These are phyloP conservation scores for Nitzschia palea DNA, from an alignment of 108 stramenopile species.

Conservation along the genomic window DNA sequence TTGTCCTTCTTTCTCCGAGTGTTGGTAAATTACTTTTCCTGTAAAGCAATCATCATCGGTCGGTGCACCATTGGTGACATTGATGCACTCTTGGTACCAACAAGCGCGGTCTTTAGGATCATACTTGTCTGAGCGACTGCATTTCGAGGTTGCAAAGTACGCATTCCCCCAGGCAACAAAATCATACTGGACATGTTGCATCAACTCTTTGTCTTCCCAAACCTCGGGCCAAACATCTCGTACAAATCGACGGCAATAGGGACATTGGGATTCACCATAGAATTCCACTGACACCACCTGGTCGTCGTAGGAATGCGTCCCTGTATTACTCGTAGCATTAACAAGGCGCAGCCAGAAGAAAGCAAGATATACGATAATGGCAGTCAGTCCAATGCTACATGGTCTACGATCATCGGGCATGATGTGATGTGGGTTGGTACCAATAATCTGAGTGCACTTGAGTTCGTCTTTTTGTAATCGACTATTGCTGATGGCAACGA, in stretches of 20 bases:
- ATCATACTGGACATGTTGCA: constrained; percentile 26
- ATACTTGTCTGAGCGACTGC: constrained; percentile 17
- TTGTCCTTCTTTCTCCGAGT: constrained; percentile 26
- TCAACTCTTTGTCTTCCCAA: constrained; percentile 29
- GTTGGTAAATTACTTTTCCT: constrained; percentile 30
- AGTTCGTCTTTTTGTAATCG: no score
- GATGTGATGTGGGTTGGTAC: no score
- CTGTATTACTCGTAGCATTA: no score
- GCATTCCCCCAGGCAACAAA: constrained; percentile 42
- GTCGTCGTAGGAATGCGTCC: no score
- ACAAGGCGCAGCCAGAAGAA: no score
- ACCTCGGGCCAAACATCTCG: constrained; percentile 22
- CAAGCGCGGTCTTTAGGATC: constrained; percentile 26
- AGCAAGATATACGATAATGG: no score
- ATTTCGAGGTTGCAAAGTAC: constrained; percentile 27
- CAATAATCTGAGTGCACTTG: no score
- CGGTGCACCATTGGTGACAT: background rate
- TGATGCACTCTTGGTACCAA: constrained; percentile 33
- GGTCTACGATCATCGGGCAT: no score
- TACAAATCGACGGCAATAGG: constrained; percentile 39
- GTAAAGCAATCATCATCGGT: constrained; percentile 21
- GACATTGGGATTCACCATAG: constrained; percentile 40
- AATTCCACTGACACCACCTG: constrained; percentile 22
- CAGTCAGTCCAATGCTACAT: no score
- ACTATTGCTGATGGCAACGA: no score